Evolutionary conservation across 345 rosid species (phyloP).

Genomic region (Viola odorata): DNA sequence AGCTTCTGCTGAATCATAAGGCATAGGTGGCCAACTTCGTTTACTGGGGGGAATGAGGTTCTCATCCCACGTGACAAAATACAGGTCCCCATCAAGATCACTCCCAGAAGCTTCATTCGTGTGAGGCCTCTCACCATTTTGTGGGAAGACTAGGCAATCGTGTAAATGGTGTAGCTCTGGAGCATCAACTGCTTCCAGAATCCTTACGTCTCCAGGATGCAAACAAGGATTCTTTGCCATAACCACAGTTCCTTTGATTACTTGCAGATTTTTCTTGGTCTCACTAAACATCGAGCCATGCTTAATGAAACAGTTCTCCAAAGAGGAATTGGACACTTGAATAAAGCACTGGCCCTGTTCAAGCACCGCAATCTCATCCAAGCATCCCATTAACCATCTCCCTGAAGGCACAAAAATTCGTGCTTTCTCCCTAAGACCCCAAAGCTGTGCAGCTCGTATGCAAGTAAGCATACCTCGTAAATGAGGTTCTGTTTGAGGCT

Average conservation of each 20-base stretch:
- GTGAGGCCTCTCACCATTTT: conserved; percentile 86
- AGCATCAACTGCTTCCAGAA: conserved; percentile 84
- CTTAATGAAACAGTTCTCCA: conserved; percentile 64
- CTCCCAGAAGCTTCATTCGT: conserved; percentile 92
- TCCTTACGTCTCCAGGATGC: conserved; percentile 89
- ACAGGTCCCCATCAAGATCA: conserved; percentile 93
- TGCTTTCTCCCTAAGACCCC: conserved; percentile 81
- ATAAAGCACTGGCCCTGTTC: conserved; percentile 88
- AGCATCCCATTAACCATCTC: conserved; percentile 94
- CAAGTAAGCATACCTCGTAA: conserved; percentile 79
- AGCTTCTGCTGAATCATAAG: conserved; percentile 46
- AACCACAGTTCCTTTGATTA: conserved; percentile 59
- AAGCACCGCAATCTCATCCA: conserved; percentile 77
- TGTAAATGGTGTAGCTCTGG: conserved; percentile 61
- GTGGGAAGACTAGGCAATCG: conserved; percentile 91
- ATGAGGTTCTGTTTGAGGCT: conserved; percentile 73
- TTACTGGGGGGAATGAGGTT: conserved; percentile 72
- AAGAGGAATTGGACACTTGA: conserved; percentile 68
- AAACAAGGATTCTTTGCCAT: conserved; percentile 91
- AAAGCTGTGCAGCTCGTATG: conserved; percentile 76
- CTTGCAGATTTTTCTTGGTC: conserved; percentile 44
- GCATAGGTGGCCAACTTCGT: conserved; percentile 70
- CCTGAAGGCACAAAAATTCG: conserved; percentile 75
- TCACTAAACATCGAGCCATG: conserved; percentile 70
- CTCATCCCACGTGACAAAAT: conserved; percentile 91